phyloP scores from a whole-genome alignment of 352 stramenopile genomes.

The Globisporangium parvum region DNA sequence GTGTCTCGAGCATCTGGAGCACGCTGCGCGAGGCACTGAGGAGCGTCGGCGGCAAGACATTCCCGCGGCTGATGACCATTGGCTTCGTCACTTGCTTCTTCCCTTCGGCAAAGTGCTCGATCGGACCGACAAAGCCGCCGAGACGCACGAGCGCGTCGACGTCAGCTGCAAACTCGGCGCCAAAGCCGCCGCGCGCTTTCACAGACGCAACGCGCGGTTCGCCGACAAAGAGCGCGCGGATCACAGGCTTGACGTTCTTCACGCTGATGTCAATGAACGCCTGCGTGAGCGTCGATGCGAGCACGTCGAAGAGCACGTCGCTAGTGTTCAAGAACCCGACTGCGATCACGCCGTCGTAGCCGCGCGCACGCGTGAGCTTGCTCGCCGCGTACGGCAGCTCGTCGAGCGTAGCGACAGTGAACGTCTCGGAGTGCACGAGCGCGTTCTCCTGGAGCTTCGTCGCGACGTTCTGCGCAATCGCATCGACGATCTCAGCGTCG shows the following conservation, averaged over 20 bases:
- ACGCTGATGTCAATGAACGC: slow-evolving; percentile 83
- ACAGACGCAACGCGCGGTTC: slow-evolving; percentile 67
- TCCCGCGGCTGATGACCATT: slow-evolving; percentile 58
- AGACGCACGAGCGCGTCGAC: slow-evolving; percentile 57
- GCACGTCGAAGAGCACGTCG: slow-evolving; percentile 52
- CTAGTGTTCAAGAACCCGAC: slow-evolving; percentile 70
- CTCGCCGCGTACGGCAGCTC: slow-evolving; percentile 80
- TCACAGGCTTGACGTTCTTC: slow-evolving; percentile 68
- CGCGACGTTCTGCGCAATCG: slow-evolving; percentile 61
- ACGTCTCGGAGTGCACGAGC: slow-evolving; percentile 41
- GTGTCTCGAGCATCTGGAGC: slow-evolving; percentile 45
- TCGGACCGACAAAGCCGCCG: slow-evolving; percentile 23
- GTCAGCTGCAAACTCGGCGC: slow-evolving; percentile 51
- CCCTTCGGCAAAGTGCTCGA: slow-evolving; percentile 12
- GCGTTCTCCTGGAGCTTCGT: slow-evolving; percentile 29
- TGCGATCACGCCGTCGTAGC: slow-evolving; percentile 69
- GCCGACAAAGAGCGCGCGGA: slow-evolving; percentile 72
- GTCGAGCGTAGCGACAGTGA: slow-evolving; percentile 62
- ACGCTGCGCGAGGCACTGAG: slow-evolving; percentile 53
- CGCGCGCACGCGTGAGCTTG: slow-evolving; percentile 60
- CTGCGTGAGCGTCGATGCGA: slow-evolving; percentile 51
- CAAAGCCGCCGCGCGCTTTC: slow-evolving; percentile 68
- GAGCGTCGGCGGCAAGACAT: slow-evolving; percentile 58
- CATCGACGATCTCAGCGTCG: slow-evolving; percentile 70
- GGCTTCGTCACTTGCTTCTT: slow-evolving; percentile 43